Evolutionary conservation across 2,329 filamentous ascomycete genomes (phyloP).

Genomic region (Mycogone perniciosa): DNA sequence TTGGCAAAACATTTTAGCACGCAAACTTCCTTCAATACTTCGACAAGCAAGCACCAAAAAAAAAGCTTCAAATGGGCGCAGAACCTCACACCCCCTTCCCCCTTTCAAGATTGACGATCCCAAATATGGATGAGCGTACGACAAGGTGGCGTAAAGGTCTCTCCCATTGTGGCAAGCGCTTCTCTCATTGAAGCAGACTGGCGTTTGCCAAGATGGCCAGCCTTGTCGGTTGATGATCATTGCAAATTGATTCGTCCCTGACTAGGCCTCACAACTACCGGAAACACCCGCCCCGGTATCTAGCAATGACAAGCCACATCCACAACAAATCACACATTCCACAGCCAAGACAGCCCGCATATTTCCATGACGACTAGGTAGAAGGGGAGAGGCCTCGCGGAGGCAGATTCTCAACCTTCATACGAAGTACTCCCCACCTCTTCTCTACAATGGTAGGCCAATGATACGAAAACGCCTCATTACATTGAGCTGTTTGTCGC

Average conservation of each 20-base stretch:
- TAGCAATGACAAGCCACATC: neutral
- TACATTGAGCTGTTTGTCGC: too few species aligned
- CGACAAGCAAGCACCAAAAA: too few species aligned
- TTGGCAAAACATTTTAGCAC: too few species aligned
- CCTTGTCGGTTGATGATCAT: neutral
- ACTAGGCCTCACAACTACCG: neutral
- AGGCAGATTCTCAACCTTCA: too few species aligned
- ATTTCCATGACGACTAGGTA: too few species aligned
- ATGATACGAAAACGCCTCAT: too few species aligned
- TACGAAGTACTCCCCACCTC: too few species aligned
- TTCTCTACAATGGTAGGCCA: too few species aligned
- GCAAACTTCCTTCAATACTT: too few species aligned
- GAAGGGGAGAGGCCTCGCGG: too few species aligned
- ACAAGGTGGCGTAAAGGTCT: neutral
- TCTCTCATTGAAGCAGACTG: neutral
- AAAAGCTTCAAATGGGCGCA: too few species aligned
- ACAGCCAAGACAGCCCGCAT: neutral
- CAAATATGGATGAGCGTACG: neutral
- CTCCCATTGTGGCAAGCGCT: neutral
- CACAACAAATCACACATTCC: conserved; percentile 2
- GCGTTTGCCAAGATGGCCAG: conserved; percentile 1
- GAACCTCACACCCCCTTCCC: neutral
- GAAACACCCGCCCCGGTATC: neutral
- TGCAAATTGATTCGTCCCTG: neutral
- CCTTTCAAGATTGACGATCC: neutral